Percentiles rank a stretch among this genome's conserved stretches.
phyloP scores from a whole-genome alignment of 257 asterid species.

The Solanum piurae region DNA sequence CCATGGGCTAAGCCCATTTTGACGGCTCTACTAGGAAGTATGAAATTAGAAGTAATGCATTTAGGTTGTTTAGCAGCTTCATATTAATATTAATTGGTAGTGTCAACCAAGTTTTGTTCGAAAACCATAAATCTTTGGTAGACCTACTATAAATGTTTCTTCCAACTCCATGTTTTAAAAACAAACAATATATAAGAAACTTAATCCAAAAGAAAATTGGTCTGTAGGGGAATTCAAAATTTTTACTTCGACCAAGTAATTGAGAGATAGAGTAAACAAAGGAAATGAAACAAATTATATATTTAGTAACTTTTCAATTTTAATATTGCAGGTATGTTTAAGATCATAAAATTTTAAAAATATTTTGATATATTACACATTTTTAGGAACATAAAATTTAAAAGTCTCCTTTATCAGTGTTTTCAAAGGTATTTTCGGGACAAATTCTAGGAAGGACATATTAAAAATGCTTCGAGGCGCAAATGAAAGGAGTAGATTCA shows the following conservation, averaged over 20 bases:
- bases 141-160: not conserved
- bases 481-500: not conserved
- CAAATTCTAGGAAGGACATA: not conserved
- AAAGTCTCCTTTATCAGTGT: not conserved
- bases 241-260: not conserved
- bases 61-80: not conserved
- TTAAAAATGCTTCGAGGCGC: accelerated
- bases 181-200: not conserved
- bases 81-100: not conserved
- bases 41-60: not conserved
- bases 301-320: not conserved
- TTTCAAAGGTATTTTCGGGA: not conserved
- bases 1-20: no score
- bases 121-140: not conserved
- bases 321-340: no score
- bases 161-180: not conserved
- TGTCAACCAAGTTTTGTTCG: not conserved
- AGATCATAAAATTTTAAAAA: not conserved
- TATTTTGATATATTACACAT: not conserved
- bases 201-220: not conserved
- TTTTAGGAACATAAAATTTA: not conserved
- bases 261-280: not conserved
- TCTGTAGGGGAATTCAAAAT: not conserved
- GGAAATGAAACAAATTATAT: not conserved
- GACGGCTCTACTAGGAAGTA: no score